Evolutionary conservation across 2,329 filamentous ascomycete genomes (phyloP).

Genomic region (Colletotrichum sp.): DNA sequence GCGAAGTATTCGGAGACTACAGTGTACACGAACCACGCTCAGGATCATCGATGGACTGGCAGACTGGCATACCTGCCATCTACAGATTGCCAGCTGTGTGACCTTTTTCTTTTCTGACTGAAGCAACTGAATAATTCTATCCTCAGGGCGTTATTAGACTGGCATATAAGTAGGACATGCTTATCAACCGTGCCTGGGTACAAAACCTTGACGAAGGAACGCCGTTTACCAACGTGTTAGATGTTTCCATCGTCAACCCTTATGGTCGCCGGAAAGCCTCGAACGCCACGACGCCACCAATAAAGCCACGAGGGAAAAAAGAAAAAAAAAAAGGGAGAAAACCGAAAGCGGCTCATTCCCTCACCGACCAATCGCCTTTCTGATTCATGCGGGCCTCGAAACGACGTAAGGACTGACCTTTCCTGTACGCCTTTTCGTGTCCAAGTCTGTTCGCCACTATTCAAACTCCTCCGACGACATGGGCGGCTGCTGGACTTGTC

Average conservation of each 20-base stretch:
- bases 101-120: background rate
- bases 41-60: background rate
- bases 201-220: background rate
- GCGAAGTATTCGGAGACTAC: background rate
- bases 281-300: conserved; percentile 13
- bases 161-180: background rate
- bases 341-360: background rate
- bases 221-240: background rate
- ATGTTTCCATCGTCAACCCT: background rate
- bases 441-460: conserved; percentile 27
- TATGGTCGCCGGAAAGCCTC: background rate
- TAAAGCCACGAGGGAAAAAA: background rate
- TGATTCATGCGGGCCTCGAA: background rate
- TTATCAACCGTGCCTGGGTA: background rate
- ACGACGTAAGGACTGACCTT: background rate
- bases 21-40: background rate
- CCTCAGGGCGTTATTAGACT: background rate
- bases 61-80: background rate
- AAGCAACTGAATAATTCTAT: background rate
- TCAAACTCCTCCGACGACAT: conserved; percentile 54
- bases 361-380: background rate
- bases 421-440: background rate
- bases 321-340: background rate
- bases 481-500: conserved; percentile 35
- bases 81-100: background rate